These are phyloP conservation scores for Rhizopogon vesiculosus DNA, from an alignment of 768 basidiomycete species.

Conservation along the genomic window DNA sequence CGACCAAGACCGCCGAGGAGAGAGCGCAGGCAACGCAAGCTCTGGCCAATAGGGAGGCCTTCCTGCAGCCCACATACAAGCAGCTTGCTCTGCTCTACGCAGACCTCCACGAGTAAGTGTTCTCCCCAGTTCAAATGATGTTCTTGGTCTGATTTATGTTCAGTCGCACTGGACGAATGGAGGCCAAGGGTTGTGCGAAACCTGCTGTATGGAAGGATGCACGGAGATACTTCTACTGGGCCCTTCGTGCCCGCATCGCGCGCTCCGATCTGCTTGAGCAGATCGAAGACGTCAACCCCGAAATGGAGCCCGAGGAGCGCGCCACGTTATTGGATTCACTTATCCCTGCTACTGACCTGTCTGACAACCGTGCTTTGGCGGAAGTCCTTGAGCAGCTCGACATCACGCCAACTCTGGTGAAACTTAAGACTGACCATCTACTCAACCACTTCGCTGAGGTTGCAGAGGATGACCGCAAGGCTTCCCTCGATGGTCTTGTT, in stretches of 20 bases:
- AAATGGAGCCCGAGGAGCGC: slow-evolving; percentile 63
- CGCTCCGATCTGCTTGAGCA: slow-evolving; percentile 58
- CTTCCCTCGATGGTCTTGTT: slow-evolving; percentile 66
- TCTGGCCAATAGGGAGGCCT: slow-evolving; percentile 70
- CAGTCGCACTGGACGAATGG: slow-evolving; percentile 93
- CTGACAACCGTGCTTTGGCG: slow-evolving; percentile 54
- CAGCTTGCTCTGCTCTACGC: slow-evolving; percentile 93
- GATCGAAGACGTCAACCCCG: slow-evolving; percentile 70
- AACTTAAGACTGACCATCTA: slow-evolving; percentile 68
- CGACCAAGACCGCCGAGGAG: slow-evolving; percentile 68
- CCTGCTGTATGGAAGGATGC: slow-evolving; percentile 85
- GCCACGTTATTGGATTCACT: slow-evolving; percentile 59
- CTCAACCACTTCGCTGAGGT: slow-evolving; percentile 60
- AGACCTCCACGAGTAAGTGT: slow-evolving; percentile 88
- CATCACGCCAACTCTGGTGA: slow-evolving; percentile 52
- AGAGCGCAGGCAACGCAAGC: slow-evolving; percentile 64
- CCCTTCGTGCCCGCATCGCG: slow-evolving; percentile 77
- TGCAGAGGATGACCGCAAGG: slow-evolving; percentile 72
- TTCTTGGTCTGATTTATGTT: slow-evolving; percentile 6
- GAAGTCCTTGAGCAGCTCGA: slow-evolving; percentile 70
- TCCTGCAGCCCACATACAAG: slow-evolving; percentile 86
- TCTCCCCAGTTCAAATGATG: neutral
- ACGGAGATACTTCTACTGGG: slow-evolving; percentile 92
- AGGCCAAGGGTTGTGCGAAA: slow-evolving; percentile 93
- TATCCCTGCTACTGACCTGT: slow-evolving; percentile 45